Conservation (phyloP, 345 rosid species). For the Gossypium arboreum region DNA sequence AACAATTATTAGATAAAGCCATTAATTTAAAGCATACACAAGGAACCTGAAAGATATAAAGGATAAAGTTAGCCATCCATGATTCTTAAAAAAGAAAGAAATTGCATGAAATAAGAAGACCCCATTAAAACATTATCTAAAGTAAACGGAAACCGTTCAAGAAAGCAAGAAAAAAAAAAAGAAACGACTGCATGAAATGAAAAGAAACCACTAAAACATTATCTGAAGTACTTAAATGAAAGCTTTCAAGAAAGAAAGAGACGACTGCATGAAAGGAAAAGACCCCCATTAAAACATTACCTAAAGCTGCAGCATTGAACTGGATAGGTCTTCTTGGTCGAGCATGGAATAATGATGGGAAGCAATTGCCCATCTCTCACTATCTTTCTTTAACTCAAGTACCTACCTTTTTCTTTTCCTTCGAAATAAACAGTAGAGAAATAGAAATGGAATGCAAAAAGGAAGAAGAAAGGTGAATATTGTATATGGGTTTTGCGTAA, state of each 20-base stretch:
- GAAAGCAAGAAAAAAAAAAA: no score
- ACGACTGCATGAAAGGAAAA: no score
- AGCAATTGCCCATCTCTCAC: constrained; percentile 4
- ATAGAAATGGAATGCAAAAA: background rate
- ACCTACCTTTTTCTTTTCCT: background rate
- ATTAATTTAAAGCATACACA: background rate
- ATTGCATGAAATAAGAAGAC: background rate
- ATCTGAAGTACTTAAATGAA: no score
- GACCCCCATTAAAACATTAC: background rate
- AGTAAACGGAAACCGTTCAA: no score
- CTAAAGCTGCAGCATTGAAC: background rate
- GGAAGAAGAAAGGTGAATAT: background rate
- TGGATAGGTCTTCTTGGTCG: background rate
- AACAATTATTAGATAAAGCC: background rate
- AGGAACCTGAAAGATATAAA: background rate
- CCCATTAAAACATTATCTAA: background rate
- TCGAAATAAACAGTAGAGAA: background rate
- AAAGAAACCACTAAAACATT: no score
- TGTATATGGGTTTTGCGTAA: background rate
- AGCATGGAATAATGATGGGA: background rate
- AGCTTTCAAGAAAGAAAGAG: no score
- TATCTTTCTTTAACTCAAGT: background rate
- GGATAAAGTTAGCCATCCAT: background rate
- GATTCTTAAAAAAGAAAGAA: background rate
- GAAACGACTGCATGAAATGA: no score